Evolutionary conservation across 306 rosid species (phyloP), one percentile per base, ranked within the genome.

Genomic region (Casuarina cunninghamiana): DNA sequence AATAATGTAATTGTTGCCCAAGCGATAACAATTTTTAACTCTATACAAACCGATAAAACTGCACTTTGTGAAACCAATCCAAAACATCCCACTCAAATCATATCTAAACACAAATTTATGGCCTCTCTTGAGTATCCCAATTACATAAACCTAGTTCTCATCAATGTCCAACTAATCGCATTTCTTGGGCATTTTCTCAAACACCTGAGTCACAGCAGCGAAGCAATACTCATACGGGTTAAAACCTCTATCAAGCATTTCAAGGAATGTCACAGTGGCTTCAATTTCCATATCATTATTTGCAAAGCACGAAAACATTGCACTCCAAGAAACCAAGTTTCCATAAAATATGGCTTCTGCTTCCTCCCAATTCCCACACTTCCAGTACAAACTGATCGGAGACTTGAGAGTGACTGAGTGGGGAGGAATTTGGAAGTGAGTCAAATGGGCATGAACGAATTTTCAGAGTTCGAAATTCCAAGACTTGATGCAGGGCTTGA

Each of bases 191-290:
- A 90, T 90, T 77, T 79, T 83, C 15, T 88, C 87, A 26, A 90
- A 90, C 89, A 90, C 87, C 82, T 44, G 79, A 46, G 86, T 79
- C 3, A 53, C 67, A 0, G 87, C 90, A 3, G 92, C 71, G 19
- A 90, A 84, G 85, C 90, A 90, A 55, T 88, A 90, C 32, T 90
- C 88, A 15, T 90, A 88, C 0, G 92, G 94, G 10, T 46, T 32
- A 65, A 83, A n/a, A n/a, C n/a, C n/a, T n/a, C n/a, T n/a, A n/a
- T n/a, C n/a, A n/a, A n/a, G n/a, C n/a, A n/a, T n/a, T 2, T 75
- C 55, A 44, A 84, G 81, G 65, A 90, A 90, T 9, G 75, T 83
- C 2, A 43, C 9, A 50, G 88, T 68, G 3, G 91, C 89, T 6
- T 75, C 74, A 39, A 11, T 69, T 7, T 81, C 73, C 85, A 79